Conservation (phyloP, 495 filamentous ascomycete genomes). For the Xylaria acuta region DNA sequence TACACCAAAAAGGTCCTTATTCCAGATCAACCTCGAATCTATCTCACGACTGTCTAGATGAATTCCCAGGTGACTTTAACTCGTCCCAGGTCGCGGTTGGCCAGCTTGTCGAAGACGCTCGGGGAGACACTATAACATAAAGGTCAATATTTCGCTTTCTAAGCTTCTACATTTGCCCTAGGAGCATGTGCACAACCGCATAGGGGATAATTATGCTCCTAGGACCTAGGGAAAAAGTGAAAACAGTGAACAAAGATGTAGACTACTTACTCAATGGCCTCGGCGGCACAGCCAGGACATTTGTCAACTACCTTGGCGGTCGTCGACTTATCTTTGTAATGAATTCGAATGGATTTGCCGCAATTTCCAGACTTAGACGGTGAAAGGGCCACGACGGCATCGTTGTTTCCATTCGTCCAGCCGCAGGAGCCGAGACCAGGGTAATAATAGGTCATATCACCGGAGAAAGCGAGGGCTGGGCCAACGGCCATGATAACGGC, state of each 20-base stretch:
- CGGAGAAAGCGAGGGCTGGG: constrained; percentile 35
- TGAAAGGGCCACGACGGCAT: constrained; percentile 54
- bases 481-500: constrained; percentile 26
- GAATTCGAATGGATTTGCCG: constrained; percentile 67
- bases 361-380: constrained; percentile 52
- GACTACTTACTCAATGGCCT: constrained; percentile 46
- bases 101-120: constrained; percentile 50
- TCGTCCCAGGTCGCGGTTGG: constrained; percentile 40
- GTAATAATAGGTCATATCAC: constrained; percentile 54
- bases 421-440: constrained; percentile 55
- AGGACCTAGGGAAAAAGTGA: background rate
- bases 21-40: background rate
- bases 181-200: background rate
- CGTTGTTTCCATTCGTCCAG: constrained; percentile 40
- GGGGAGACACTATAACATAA: constrained; percentile 42
- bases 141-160: background rate
- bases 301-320: constrained; percentile 71
- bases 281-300: constrained; percentile 68
- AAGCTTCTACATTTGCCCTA: background rate
- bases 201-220: background rate
- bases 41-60: constrained; percentile 13
- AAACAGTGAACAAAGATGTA: background rate
- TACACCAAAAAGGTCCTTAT: background rate
- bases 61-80: constrained; percentile 46
- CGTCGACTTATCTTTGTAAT: constrained; percentile 58